These are phyloP conservation scores for Rhizopogon parksii DNA, from an alignment of 1,284 basidiomycete genomes.

Conservation along the genomic window DNA sequence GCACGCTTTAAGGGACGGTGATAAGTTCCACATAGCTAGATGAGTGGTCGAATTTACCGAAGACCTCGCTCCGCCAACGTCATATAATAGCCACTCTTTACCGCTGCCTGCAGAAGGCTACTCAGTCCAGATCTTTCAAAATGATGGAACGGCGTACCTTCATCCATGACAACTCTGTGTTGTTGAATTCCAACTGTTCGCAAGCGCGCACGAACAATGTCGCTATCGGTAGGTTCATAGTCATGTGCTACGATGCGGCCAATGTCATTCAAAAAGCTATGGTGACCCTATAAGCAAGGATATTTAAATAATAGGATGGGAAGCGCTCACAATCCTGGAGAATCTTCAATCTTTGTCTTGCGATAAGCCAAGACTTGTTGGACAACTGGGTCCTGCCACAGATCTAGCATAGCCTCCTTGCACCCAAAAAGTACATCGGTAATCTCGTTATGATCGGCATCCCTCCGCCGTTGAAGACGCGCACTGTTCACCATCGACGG, in stretches of 20 bases:
- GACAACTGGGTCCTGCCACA: conserved; percentile 60
- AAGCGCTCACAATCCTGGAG: conserved; percentile 59
- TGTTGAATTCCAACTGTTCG: conserved; percentile 70
- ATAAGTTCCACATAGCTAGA: conserved; percentile 4
- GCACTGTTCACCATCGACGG: conserved; percentile 5
- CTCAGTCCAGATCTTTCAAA: not conserved
- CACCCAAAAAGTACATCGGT: conserved; percentile 52
- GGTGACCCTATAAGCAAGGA: not conserved
- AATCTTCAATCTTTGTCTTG: conserved; percentile 52
- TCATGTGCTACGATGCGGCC: conserved; percentile 51
- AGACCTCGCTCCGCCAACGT: conserved; percentile 66
- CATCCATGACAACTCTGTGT: conserved; percentile 58
- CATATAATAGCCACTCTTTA: conserved; percentile 63
- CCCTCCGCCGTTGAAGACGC: conserved; percentile 27
- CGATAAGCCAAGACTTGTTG: conserved; percentile 46
- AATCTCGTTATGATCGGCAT: conserved; percentile 45
- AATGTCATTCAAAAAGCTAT: conserved; percentile 54
- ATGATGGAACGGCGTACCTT: conserved; percentile 39
- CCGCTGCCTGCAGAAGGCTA: conserved; percentile 29
- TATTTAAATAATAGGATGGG: conserved; percentile 1
- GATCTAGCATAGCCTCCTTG: conserved; percentile 53
- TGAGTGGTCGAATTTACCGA: conserved; percentile 38
- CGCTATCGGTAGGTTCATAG: conserved; percentile 65
- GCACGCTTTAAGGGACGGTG: conserved; percentile 38
- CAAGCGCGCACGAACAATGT: conserved; percentile 65